These are phyloP conservation scores for Candida rishiriensis DNA, from an alignment of 805 yeast species.

Conservation along the genomic window DNA sequence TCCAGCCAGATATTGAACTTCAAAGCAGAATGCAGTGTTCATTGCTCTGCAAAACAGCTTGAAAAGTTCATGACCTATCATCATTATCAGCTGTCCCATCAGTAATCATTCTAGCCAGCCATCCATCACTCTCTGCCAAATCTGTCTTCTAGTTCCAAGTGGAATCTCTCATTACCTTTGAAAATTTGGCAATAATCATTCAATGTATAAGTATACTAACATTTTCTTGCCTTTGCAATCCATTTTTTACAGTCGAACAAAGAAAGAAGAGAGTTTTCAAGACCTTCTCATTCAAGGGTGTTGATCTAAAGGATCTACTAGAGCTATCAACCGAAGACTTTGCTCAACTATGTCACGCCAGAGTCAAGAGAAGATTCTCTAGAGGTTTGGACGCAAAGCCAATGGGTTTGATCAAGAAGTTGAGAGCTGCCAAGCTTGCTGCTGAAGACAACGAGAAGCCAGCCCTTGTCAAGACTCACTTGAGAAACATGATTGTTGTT, in stretches of 20 bases:
- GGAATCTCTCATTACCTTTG: too few species aligned
- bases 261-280: conserved; percentile 89
- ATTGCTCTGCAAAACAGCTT: too few species aligned
- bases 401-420: conserved; percentile 93
- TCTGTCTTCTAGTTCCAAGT: too few species aligned
- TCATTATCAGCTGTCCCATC: too few species aligned
- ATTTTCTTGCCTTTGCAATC: conserved; percentile 2
- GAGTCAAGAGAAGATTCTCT: conserved; percentile 99
- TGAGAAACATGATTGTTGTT: conserved; percentile 96
- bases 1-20: too few species aligned
- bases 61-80: too few species aligned
- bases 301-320: conserved; percentile 89
- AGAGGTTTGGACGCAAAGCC: conserved; percentile 96
- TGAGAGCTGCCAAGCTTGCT: conserved; percentile 94
- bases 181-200: too few species aligned
- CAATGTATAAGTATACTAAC: conserved; percentile 21
- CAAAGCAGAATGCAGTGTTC: too few species aligned
- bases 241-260: conserved; percentile 38
- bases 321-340: conserved; percentile 95
- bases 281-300: conserved; percentile 98
- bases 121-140: too few species aligned
- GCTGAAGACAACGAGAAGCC: conserved; percentile 95
- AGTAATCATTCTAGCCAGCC: too few species aligned
- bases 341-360: conserved; percentile 93
- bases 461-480: conserved; percentile 95